These are phyloP conservation scores for Fraxinus velutina DNA, from an alignment of 305 asterid genomes.

Conservation along the genomic window DNA sequence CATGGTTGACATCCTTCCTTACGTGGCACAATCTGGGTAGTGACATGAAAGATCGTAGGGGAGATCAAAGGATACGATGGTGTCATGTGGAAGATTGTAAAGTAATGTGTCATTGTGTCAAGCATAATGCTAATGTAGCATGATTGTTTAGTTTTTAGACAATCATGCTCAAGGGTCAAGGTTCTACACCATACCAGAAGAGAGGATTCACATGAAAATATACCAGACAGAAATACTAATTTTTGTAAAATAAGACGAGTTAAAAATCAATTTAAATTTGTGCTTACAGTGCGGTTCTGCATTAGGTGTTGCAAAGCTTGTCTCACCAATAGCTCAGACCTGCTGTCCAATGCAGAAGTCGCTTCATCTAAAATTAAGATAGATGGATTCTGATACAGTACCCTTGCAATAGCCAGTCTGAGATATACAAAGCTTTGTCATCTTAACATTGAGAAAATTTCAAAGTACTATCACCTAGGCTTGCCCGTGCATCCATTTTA, in stretches of 20 bases:
- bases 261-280: not conserved
- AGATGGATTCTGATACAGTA: slow-evolving; percentile 84
- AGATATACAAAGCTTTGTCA: not conserved
- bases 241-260: not conserved
- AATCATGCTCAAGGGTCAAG: not conserved
- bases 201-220: not conserved
- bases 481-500: not conserved
- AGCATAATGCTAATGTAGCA: too few species aligned
- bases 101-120: too few species aligned
- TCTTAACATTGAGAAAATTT: not conserved
- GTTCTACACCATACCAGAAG: not conserved
- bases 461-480: not conserved
- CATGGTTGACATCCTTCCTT: too few species aligned
- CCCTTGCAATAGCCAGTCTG: slow-evolving; percentile 92
- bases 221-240: not conserved
- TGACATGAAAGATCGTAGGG: too few species aligned
- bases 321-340: slow-evolving; percentile 78
- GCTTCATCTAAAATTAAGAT: slow-evolving; percentile 92
- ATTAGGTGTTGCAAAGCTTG: slow-evolving; percentile 72
- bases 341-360: slow-evolving; percentile 85
- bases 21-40: too few species aligned
- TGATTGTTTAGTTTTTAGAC: not conserved
- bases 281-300: slow-evolving; percentile 74
- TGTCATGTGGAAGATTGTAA: too few species aligned
- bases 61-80: too few species aligned